Conservation (phyloP, 805 yeast genomes). For the Pichia eremophila region DNA sequence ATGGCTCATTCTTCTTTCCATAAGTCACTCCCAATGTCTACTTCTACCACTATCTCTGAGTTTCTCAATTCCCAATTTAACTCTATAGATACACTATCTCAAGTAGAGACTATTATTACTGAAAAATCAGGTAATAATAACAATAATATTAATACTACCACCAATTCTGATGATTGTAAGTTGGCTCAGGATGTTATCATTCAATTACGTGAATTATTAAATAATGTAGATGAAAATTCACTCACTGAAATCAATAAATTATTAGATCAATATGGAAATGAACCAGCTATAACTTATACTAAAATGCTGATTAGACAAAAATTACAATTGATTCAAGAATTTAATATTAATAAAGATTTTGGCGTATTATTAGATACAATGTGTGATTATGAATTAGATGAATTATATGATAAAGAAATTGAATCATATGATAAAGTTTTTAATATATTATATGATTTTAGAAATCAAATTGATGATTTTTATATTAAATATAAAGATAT, state of each 20-base stretch:
- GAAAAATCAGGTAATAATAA: background rate
- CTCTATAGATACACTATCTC: background rate
- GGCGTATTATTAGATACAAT: background rate
- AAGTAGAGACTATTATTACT: background rate
- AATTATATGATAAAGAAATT: background rate
- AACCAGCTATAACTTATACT: conserved; percentile 8
- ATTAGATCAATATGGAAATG: conserved; percentile 3
- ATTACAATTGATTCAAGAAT: conserved; percentile 2
- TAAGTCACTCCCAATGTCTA: background rate
- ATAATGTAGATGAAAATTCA: background rate
- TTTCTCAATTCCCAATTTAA: conserved; percentile 1
- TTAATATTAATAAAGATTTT: background rate
- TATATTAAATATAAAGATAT: background rate
- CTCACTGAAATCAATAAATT: conserved; percentile 4
- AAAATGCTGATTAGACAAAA: conserved; percentile 7
- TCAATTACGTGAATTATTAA: background rate
- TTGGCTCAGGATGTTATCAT: background rate
- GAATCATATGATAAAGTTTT: background rate
- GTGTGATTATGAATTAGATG: conserved; percentile 6
- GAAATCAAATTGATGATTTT: background rate
- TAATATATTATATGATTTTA: background rate
- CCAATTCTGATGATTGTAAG: background rate
- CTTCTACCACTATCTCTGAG: background rate
- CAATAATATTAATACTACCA: background rate
- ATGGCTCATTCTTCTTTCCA: too few relatives aligned